Conservation (phyloP, 2,329 filamentous ascomycete genomes). For the Rutstroemia sp. region DNA sequence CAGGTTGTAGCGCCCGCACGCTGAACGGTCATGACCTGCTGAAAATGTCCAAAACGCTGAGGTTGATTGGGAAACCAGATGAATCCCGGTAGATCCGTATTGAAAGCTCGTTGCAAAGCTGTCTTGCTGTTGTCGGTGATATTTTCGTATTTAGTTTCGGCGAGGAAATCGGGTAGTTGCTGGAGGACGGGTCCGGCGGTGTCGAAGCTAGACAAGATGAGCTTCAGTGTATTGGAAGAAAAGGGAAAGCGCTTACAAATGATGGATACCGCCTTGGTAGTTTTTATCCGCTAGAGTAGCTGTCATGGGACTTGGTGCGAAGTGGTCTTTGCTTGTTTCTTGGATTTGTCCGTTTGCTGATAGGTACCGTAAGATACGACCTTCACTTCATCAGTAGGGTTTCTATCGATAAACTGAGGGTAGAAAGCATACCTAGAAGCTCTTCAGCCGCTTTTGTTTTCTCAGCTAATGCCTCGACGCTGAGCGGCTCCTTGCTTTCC, state of each 20-base stretch:
- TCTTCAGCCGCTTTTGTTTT: slow-evolving; percentile 22
- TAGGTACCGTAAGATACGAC: slow-evolving; percentile 30
- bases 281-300: slow-evolving; percentile 24
- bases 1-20: neutral
- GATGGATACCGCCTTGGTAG: slow-evolving; percentile 24
- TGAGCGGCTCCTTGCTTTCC: slow-evolving; percentile 14
- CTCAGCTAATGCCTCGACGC: slow-evolving; percentile 16
- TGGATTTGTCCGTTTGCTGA: slow-evolving; percentile 27
- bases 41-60: slow-evolving; percentile 2
- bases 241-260: slow-evolving; percentile 13
- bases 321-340: slow-evolving; percentile 26
- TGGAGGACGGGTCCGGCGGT: slow-evolving; percentile 21
- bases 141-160: slow-evolving; percentile 17
- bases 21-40: slow-evolving; percentile 9
- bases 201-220: slow-evolving; percentile 14
- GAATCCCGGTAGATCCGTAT: slow-evolving; percentile 11
- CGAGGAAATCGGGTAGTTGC: slow-evolving; percentile 28
- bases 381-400: neutral
- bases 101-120: slow-evolving; percentile 4
- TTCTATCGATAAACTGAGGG: no score
- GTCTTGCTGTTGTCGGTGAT: slow-evolving; percentile 7
- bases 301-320: slow-evolving; percentile 27
- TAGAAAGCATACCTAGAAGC: no score
- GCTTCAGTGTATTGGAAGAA: neutral
- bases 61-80: slow-evolving; percentile 6